Base-by-base conservation (phyloP, 164 flowering plant species). In the Litsea cubeba region DNA sequence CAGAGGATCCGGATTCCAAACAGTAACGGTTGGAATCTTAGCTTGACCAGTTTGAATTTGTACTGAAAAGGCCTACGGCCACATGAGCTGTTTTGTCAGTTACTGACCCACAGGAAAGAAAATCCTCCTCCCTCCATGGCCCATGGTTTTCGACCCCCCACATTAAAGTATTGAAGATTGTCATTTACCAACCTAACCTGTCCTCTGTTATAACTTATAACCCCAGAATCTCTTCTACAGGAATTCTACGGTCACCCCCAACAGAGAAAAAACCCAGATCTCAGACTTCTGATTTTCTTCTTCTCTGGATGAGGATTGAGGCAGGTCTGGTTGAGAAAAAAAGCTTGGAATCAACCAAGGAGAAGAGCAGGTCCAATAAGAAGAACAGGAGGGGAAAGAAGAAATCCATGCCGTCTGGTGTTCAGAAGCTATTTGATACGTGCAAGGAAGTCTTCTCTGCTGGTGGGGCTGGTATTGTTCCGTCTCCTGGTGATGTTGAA, bases 381-480 rank as follows among this genome's bases (percentile, higher is more conserved):
- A 77, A 46, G 70, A 73, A 18, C 25, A 50, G 28, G 25, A 24
- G 62, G 26, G 72, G 18, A 18, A 25, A 54, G n/a, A 10, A 17
- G 6, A 14, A 75, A 65, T 1, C 20, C 23, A 75, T 60, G 62
- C 5, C 60, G n/a, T 73, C 54, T 69, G 51, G 72, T 2, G 73
- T 91, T 35, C 94, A 90, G 79, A 80, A 76, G 72, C 84, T 91
- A 58, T 90, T 78, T 72, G 54, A 32, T 18, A 65, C 80, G 0
- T 90, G 97, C 69, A 72, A 50, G 28, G 76, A 80, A 0, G 89
- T 84, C 8, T 91, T 91, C 72, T 28, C 69, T 30, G n/a, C 20
- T 30, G 82, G 82, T 78, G 94, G 92, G 58, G 83, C 84, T 46
- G 83, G n/a, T n/a, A 20, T 86, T 3, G 88, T 90, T 71, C 94